These are phyloP conservation scores for Bigelowiella natans DNA, from an alignment of 78 protist species.

Conservation along the genomic window DNA sequence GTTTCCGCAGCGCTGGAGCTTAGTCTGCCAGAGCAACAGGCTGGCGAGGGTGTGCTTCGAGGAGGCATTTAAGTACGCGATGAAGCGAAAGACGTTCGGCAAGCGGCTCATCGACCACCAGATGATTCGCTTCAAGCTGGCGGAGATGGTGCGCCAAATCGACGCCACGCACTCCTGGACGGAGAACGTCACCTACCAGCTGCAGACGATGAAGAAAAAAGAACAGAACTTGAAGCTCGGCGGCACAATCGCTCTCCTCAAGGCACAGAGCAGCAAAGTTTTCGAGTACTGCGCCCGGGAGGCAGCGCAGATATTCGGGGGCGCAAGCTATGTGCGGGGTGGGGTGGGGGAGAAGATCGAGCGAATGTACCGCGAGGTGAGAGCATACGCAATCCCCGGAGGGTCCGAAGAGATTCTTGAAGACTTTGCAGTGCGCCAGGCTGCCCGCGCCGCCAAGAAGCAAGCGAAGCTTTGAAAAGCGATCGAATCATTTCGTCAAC, in stretches of 20 bases:
- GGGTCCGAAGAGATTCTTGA: neutral
- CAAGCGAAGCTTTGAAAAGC: too few relatives aligned
- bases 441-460: too few relatives aligned
- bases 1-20: slow-evolving; percentile 31
- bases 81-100: slow-evolving; percentile 17
- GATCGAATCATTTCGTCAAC: too few relatives aligned
- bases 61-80: neutral
- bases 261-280: slow-evolving; percentile 31
- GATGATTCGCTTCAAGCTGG: slow-evolving; percentile 31
- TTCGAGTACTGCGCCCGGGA: slow-evolving; percentile 46
- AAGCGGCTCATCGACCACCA: slow-evolving; percentile 39
- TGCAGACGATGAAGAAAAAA: neutral
- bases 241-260: slow-evolving; percentile 30
- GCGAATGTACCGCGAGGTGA: slow-evolving; percentile 42
- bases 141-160: slow-evolving; percentile 19
- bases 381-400: slow-evolving; percentile 40
- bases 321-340: slow-evolving; percentile 22
- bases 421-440: too few relatives aligned
- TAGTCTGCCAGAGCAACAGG: slow-evolving; percentile 11
- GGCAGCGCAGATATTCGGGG: slow-evolving; percentile 47
- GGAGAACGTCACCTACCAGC: slow-evolving; percentile 30
- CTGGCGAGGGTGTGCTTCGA: slow-evolving; percentile 30
- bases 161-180: slow-evolving; percentile 24
- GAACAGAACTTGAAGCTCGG: slow-evolving; percentile 19
- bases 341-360: slow-evolving; percentile 41